These are phyloP conservation scores for Gnaphalium uliginosum DNA, from an alignment of 129 eudicot genomes.

Conservation along the genomic window DNA sequence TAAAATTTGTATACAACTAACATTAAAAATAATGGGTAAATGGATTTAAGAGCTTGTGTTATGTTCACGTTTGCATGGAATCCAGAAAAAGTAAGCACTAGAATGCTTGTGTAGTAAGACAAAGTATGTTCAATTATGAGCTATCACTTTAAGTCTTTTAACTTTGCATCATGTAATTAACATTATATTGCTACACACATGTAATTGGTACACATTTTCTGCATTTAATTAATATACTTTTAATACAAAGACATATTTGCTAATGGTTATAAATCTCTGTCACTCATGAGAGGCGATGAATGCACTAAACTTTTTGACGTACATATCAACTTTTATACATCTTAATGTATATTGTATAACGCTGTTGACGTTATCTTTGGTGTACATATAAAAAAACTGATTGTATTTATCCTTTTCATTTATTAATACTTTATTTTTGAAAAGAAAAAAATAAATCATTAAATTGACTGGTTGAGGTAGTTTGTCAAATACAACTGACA, in stretches of 20 bases:
- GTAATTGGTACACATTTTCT: background rate
- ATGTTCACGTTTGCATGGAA: conserved; percentile 25
- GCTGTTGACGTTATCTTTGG: too few relatives aligned
- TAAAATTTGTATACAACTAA: background rate
- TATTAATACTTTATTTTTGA: too few relatives aligned
- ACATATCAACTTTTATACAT: too few relatives aligned
- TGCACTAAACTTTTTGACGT: too few relatives aligned
- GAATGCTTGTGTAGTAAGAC: conserved; percentile 25
- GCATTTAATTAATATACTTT: too few relatives aligned
- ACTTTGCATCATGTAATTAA: background rate
- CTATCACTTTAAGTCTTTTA: background rate
- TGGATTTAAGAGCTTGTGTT: conserved; percentile 4
- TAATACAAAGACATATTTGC: too few relatives aligned
- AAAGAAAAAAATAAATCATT: too few relatives aligned
- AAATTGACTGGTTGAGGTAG: background rate
- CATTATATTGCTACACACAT: background rate
- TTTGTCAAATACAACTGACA: background rate
- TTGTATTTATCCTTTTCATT: too few relatives aligned
- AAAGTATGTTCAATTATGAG: background rate
- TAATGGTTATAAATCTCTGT: too few relatives aligned
- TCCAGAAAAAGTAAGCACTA: conserved; percentile 16
- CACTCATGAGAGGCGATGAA: too few relatives aligned
- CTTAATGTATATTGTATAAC: too few relatives aligned
- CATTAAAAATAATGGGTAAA: background rate
- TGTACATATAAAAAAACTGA: too few relatives aligned